Evolutionary conservation across 202 grass and related monocot species (phyloP), one percentile per base, ranked within the genome.

Genomic region (Eragrostis tef): DNA sequence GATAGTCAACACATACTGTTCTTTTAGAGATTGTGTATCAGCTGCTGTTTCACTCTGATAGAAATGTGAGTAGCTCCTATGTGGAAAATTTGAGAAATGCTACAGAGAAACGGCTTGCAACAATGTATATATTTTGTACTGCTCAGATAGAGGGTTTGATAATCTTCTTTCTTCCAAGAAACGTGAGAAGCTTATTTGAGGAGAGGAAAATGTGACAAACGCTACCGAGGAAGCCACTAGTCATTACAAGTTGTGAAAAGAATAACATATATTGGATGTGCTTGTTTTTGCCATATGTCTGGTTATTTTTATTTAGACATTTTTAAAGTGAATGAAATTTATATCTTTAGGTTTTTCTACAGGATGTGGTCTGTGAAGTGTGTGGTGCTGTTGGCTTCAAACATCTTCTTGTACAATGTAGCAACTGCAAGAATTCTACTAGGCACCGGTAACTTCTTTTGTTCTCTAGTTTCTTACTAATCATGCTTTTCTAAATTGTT

Each of bases 291-390:
- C 27, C n/a, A 39, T 39, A 6, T 39, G 34, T 39, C 34, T 39
- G 4, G 34, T 39, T 39, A 39, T 51, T 67, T 52, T 54, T 26
- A 44, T 56, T 44, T 9, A 9, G 6, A 79, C 8, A 19, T 68
- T 67, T 39, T 39, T 41, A 10, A 65, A 53, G 4, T 54, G 66
- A 17, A 48, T 7, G 7, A 39, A 67, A 62, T 64, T 80, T 63
- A 60, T 6, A 64, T 31, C 60, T 73, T 71, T 73, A 39, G 0
- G 25, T 14, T 71, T 27, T 56, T 81, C 50, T 89, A 22, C 59
- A 92, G 87, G 75, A 45, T 53, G 34, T 42, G 16, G 79, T 92
- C 74, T 92, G 90, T 41, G 87, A 92, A 56, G 59, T 67, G 27
- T 92, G 90, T 81, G 90, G 90, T 52, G 80, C 1, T 62, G 17